phyloP scores from a whole-genome alignment of 805 yeast genomes.

The Saccharomycopsis sp. region DNA sequence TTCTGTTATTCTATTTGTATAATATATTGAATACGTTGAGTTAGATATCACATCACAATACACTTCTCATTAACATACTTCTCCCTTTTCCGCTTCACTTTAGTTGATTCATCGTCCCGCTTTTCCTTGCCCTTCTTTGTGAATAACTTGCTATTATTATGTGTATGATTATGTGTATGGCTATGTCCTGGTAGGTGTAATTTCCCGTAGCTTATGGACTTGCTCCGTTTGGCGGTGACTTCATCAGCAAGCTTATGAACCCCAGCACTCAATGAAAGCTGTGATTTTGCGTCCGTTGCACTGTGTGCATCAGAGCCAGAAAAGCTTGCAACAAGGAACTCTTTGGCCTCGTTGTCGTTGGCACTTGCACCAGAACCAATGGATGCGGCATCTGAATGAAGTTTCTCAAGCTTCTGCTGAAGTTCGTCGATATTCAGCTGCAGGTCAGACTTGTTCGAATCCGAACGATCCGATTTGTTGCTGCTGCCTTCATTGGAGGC shows the following conservation, averaged over 20 bases:
- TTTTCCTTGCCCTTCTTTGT: neutral
- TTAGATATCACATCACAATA: slow-evolving; percentile 15
- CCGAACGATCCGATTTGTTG: neutral
- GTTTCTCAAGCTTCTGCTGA: neutral
- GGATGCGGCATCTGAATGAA: neutral
- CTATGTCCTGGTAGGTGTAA: neutral
- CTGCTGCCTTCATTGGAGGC: neutral
- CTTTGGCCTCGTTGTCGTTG: neutral
- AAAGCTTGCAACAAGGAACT: neutral
- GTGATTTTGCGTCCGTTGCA: neutral
- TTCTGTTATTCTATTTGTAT: too few species aligned
- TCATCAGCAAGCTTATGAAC: neutral
- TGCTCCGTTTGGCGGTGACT: neutral
- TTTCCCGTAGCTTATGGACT: neutral
- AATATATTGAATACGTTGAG: too few species aligned
- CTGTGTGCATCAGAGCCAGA: neutral
- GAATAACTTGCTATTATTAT: neutral
- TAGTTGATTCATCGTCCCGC: neutral
- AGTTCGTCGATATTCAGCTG: neutral
- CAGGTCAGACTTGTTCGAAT: neutral
- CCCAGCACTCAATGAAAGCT: neutral
- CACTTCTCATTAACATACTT: slow-evolving; percentile 17
- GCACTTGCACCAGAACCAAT: neutral
- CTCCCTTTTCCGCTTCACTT: slow-evolving; percentile 4
- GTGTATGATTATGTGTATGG: neutral